Evolutionary conservation across 495 filamentous ascomycete genomes (phyloP), one percentile per base, ranked within the genome.

Genomic region (Durotheca rogersii): DNA sequence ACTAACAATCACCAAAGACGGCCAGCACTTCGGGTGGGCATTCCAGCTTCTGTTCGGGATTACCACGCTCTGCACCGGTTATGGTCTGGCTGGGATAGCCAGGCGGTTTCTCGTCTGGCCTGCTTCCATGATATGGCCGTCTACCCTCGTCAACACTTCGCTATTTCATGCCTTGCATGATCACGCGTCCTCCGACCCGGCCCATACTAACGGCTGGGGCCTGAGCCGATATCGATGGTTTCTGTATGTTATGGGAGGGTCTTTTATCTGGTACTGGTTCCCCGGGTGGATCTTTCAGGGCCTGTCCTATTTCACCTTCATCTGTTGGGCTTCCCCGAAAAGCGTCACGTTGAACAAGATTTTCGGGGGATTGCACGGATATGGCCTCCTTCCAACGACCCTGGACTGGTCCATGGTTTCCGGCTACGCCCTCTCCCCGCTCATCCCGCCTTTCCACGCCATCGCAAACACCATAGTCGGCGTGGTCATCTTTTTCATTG

Each of bases 141-240:
- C 74, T 1, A 79, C 72, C 36, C 74, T 89, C 14, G 79, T 87
- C 57, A 87, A 83, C 51, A 72, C 78, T 5, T 70, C 84, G 3
- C 70, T 89, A 9, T 85, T 89, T 54, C 77, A 81, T 50, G 78
- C 82, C 6, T 76, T 89, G 9, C 85, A 89, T 46, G 84, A 88
- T 51, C 77, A 79, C 53, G 72, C 72, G 7, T 69, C 65, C 36
- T 73, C 81, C 1, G 79, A 86, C 48, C 79, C 83, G 0, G 40
- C 65, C 29, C 74, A 74, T 58, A 73, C 79, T 1, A 77, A 81
- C 37, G 86, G 85, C 12, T 88, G 86, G 82, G 77, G 47, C 3
- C 80, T 87, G 42, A 74, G 81, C 19, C 76, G 81, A 27, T 86
- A 87, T 64, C 72, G 74, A 34, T 81, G 80, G 67, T 89, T 88